Percentiles rank a stretch among this genome's conserved stretches.
phyloP scores from a whole-genome alignment of 73 alveolate species.

The Urostyla sp. region DNA sequence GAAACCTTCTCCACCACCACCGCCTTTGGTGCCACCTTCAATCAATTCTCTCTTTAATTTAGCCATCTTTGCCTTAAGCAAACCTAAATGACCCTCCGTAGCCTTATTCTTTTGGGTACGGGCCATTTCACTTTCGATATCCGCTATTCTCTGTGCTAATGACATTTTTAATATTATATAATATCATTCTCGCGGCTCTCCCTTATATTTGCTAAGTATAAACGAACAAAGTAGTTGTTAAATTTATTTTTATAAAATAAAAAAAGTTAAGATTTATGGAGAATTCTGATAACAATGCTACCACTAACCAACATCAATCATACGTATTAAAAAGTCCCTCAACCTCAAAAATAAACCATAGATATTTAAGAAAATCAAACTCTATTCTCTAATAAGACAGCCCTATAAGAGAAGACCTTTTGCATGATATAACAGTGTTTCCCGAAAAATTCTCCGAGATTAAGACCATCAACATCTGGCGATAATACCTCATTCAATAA shows the following conservation, averaged over 20 bases:
- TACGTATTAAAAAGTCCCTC: neutral
- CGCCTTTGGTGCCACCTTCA: slow-evolving; percentile 88
- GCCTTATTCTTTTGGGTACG: slow-evolving; percentile 99
- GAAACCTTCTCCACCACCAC: slow-evolving; percentile 98
- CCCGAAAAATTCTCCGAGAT: neutral
- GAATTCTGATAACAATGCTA: neutral
- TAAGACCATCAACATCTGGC: neutral
- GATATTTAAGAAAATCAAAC: too few relatives aligned
- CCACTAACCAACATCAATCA: neutral
- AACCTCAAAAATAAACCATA: neutral
- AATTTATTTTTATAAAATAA: slow-evolving; percentile 30
- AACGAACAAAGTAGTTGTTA: slow-evolving; percentile 29
- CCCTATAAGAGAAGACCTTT: neutral
- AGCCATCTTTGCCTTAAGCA: slow-evolving; percentile 98
- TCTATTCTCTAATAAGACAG: neutral
- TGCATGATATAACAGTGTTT: neutral
- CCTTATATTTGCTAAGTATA: neutral
- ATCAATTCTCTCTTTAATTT: slow-evolving; percentile 93
- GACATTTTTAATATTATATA: slow-evolving; percentile 63
- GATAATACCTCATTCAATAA: neutral
- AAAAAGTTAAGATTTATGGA: too few relatives aligned
- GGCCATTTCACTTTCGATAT: slow-evolving; percentile 97
- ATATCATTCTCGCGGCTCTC: neutral
- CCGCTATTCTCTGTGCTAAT: slow-evolving; percentile 87
- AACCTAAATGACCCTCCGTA: slow-evolving; percentile 97